phyloP scores from a whole-genome alignment of 805 yeast species.

The Starmerella tilneyi region DNA sequence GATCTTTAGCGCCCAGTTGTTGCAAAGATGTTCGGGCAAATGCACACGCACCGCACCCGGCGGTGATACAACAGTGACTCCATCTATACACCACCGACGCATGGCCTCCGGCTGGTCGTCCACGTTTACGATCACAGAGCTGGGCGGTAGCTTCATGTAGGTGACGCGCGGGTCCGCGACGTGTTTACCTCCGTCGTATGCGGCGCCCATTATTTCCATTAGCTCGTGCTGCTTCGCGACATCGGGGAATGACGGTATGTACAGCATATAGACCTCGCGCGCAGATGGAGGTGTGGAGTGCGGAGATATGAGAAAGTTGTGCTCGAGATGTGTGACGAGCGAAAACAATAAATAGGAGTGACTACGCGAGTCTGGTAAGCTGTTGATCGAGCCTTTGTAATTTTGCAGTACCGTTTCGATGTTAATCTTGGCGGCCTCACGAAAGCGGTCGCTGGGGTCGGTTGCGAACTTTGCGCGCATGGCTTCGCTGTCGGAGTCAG shows the following conservation, averaged over 20 bases:
- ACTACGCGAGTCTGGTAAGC: conserved; percentile 10
- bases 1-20: conserved; percentile 28
- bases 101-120: conserved; percentile 32
- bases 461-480: conserved; percentile 52
- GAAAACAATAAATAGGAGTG: conserved; percentile 55
- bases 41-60: conserved; percentile 24
- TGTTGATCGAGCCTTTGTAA: conserved; percentile 38
- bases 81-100: conserved; percentile 56
- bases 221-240: conserved; percentile 29
- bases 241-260: conserved; percentile 33
- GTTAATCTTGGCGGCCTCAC: conserved; percentile 53
- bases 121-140: conserved; percentile 14
- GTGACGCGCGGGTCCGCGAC: conserved; percentile 39
- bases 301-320: conserved; percentile 55
- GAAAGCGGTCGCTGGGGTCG: conserved; percentile 43
- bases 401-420: conserved; percentile 40
- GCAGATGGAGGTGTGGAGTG: conserved; percentile 38
- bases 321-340: conserved; percentile 47
- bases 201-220: conserved; percentile 48
- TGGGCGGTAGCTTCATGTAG: conserved; percentile 34
- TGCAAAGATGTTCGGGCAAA: conserved; percentile 20
- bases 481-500: conserved; percentile 63
- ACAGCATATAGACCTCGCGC: conserved; percentile 37
- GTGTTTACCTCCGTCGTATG: conserved; percentile 49
- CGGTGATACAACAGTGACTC: conserved; percentile 37